Evolutionary conservation across 176 grass and related monocot genomes (phyloP).

Genomic region (Tuctoria greenei): DNA sequence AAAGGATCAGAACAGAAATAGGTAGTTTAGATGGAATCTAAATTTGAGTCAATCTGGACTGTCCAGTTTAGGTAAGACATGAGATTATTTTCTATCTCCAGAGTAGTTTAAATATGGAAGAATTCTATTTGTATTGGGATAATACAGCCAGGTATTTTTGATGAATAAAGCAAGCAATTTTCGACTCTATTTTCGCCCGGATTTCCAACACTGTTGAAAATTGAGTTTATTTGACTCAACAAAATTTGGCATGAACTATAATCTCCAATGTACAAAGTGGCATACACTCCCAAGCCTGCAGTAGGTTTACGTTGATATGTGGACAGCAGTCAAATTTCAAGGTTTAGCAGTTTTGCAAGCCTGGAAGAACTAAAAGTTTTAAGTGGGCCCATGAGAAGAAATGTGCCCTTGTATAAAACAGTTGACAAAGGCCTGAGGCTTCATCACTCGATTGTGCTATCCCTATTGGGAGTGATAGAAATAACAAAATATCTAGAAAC

Average conservation of each 20-base stretch:
- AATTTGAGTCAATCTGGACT: too few relatives aligned
- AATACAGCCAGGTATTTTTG: too few relatives aligned
- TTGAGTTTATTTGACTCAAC: neutral
- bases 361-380: neutral
- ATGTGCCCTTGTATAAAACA: neutral
- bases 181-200: too few relatives aligned
- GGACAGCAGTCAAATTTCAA: neutral
- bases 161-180: too few relatives aligned
- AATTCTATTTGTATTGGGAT: too few relatives aligned
- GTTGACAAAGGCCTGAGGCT: neutral
- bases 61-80: too few relatives aligned
- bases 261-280: neutral
- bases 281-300: neutral
- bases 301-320: slow-evolving; percentile 16
- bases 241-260: slow-evolving; percentile 6
- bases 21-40: too few relatives aligned
- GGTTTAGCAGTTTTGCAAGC: neutral
- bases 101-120: too few relatives aligned
- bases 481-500: neutral
- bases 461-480: neutral
- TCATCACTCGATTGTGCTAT: neutral
- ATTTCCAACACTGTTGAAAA: too few relatives aligned
- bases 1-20: too few relatives aligned
- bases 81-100: too few relatives aligned
- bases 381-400: neutral